Conservation (phyloP, 176 grass and related monocot species). For the Eleusine indica region DNA sequence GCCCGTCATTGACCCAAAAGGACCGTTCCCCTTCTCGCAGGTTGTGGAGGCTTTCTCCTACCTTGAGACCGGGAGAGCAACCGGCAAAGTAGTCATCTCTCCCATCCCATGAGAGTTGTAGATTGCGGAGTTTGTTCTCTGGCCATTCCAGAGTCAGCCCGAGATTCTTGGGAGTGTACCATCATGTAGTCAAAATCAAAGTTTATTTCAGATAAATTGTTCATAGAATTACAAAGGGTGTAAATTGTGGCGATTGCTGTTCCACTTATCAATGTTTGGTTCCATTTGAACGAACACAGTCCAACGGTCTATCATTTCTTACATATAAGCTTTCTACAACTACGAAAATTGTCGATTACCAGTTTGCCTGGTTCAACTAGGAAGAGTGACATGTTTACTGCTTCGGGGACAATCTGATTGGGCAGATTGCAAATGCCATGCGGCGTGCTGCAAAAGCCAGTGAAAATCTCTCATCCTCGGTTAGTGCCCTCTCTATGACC, state of each 20-base stretch:
- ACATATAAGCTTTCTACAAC: slow-evolving; percentile 31
- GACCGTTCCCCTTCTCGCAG: slow-evolving; percentile 72
- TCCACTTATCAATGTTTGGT: background rate
- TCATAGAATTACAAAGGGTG: slow-evolving; percentile 31
- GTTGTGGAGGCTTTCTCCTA: slow-evolving; percentile 76
- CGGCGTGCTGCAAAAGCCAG: slow-evolving; percentile 79
- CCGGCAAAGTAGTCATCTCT: slow-evolving; percentile 78
- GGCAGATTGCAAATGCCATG: slow-evolving; percentile 90
- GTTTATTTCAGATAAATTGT: slow-evolving; percentile 16
- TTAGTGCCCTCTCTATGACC: slow-evolving; percentile 84
- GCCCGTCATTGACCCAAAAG: slow-evolving; percentile 66
- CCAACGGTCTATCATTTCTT: background rate
- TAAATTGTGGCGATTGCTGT: slow-evolving; percentile 16
- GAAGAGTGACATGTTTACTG: slow-evolving; percentile 12
- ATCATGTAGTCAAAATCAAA: background rate
- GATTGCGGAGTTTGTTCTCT: background rate
- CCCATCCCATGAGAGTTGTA: slow-evolving; percentile 58
- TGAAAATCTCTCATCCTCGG: slow-evolving; percentile 79
- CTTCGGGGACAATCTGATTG: slow-evolving; percentile 76
- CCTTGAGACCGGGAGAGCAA: slow-evolving; percentile 83
- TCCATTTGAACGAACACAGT: slow-evolving; percentile 10
- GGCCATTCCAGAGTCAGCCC: background rate
- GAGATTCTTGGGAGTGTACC: background rate
- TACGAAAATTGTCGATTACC: background rate
- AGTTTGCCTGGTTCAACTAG: background rate